Evolutionary conservation across 2,329 filamentous ascomycete genomes (phyloP).

Genomic region (Rosellinia necatrix): DNA sequence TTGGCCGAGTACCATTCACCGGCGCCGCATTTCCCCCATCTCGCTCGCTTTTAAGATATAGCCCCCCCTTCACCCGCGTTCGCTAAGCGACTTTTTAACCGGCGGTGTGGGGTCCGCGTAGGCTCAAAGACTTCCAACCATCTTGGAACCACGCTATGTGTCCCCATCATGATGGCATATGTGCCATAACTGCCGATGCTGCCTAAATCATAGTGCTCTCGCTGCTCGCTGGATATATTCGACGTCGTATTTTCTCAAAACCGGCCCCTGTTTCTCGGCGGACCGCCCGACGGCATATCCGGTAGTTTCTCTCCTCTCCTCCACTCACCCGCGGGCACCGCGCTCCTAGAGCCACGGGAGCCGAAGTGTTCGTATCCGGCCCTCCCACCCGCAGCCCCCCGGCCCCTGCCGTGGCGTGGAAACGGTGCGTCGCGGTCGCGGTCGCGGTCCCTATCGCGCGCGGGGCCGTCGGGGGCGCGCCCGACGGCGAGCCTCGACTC

Average conservation of each 20-base stretch:
- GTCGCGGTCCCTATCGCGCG: conserved; percentile 23
- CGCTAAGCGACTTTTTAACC: no score
- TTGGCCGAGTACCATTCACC: no score
- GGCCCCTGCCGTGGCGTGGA: conserved; percentile 11
- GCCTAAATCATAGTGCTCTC: not conserved
- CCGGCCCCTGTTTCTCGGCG: conserved; percentile 54
- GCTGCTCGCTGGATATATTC: not conserved
- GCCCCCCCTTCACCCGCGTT: no score
- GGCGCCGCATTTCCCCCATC: no score
- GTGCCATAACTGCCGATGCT: not conserved
- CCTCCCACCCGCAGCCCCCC: conserved; percentile 31
- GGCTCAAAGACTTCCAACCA: no score
- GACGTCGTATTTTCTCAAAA: conserved; percentile 39
- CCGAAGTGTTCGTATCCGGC: conserved; percentile 45
- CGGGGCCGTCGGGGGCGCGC: conserved; percentile 27
- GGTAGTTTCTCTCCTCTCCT: conserved; percentile 67
- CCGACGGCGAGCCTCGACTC: conserved; percentile 41
- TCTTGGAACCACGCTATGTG: no score
- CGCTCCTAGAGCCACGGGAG: conserved; percentile 44
- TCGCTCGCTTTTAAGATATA: no score
- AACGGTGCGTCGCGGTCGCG: conserved; percentile 2
- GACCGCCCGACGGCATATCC: conserved; percentile 47
- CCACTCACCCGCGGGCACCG: conserved; percentile 65
- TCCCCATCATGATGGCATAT: no score
- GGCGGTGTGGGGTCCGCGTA: no score